Evolutionary conservation across 768 basidiomycete species (phyloP).

Genomic region (Sporobolomyces phaffii): DNA sequence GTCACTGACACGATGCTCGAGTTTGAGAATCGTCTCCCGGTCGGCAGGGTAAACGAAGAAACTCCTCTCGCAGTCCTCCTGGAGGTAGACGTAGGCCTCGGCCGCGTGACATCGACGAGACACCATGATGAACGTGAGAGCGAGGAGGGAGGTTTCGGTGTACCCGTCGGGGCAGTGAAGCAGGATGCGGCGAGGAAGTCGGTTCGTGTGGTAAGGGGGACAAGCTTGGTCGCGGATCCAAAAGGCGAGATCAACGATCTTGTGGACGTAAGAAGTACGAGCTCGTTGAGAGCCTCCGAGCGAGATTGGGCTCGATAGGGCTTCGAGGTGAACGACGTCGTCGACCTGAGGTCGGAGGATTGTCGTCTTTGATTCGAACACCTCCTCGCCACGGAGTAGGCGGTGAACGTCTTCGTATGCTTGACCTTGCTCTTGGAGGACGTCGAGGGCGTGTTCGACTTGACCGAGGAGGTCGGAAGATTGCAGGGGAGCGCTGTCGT

Average conservation of each 20-base stretch:
- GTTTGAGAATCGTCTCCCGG: constrained; percentile 52
- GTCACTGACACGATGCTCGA: constrained; percentile 36
- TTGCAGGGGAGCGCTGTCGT: constrained; percentile 58
- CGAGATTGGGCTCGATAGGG: constrained; percentile 33
- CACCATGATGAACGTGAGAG: constrained; percentile 77
- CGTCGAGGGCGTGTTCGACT: constrained; percentile 12
- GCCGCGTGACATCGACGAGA: constrained; percentile 55
- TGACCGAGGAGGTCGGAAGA: not conserved
- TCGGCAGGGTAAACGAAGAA: constrained; percentile 91
- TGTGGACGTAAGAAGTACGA: constrained; percentile 20
- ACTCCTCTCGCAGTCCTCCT: constrained; percentile 55
- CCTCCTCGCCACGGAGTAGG: not conserved
- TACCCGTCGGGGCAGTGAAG: constrained; percentile 82
- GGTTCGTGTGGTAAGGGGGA: constrained; percentile 17
- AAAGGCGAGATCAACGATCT: constrained; percentile 38
- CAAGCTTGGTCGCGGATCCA: constrained; percentile 40
- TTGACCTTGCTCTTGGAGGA: constrained; percentile 26
- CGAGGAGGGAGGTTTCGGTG: constrained; percentile 85
- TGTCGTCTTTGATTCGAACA: constrained; percentile 6
- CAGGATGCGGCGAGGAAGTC: constrained; percentile 54
- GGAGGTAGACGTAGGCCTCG: constrained; percentile 87
- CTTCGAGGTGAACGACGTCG: constrained; percentile 42
- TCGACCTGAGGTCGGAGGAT: constrained; percentile 29
- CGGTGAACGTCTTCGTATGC: constrained; percentile 24
- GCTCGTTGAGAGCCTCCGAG: constrained; percentile 9